Evolutionary conservation across 306 rosid genomes (phyloP).

Genomic region (Ormosia emarginata): DNA sequence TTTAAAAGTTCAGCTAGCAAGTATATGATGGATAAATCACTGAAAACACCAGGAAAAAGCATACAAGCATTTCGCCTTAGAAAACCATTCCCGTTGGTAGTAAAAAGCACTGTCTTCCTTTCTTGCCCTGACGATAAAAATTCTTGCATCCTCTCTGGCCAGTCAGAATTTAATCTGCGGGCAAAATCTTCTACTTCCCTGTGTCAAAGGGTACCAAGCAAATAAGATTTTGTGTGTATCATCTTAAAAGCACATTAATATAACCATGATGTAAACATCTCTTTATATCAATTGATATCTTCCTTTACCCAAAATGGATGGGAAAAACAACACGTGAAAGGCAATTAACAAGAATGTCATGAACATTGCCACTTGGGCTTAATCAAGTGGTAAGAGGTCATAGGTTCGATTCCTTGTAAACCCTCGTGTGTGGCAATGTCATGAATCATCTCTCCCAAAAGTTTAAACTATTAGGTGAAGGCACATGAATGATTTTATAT

Average conservation of each 20-base stretch:
- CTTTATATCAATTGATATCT: not conserved
- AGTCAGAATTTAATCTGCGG: constrained; percentile 85
- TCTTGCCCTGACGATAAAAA: constrained; percentile 74
- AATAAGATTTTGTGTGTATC: not conserved
- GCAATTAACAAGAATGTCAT: not conserved
- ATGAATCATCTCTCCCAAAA: no score
- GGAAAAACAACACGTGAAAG: not conserved
- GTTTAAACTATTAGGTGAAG: no score
- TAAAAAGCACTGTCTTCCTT: constrained; percentile 42
- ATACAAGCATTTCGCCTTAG: constrained; percentile 57
- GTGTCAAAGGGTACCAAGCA: constrained; percentile 24
- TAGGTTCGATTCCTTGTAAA: not conserved
- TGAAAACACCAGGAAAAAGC: not conserved
- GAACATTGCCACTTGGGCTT: constrained; percentile 5
- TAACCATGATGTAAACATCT: constrained; percentile 7
- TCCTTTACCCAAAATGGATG: not conserved
- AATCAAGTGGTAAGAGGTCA: not conserved
- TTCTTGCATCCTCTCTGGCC: constrained; percentile 96
- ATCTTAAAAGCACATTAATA: not conserved
- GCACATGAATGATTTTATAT: no score
- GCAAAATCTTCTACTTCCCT: constrained; percentile 99
- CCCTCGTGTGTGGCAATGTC: no score
- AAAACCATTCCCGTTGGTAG: constrained; percentile 55
- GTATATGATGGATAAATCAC: not conserved
- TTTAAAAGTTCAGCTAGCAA: constrained; percentile 5